Evolutionary conservation across 345 rosid genomes (phyloP).

Genomic region (Lumnitzera littorea): DNA sequence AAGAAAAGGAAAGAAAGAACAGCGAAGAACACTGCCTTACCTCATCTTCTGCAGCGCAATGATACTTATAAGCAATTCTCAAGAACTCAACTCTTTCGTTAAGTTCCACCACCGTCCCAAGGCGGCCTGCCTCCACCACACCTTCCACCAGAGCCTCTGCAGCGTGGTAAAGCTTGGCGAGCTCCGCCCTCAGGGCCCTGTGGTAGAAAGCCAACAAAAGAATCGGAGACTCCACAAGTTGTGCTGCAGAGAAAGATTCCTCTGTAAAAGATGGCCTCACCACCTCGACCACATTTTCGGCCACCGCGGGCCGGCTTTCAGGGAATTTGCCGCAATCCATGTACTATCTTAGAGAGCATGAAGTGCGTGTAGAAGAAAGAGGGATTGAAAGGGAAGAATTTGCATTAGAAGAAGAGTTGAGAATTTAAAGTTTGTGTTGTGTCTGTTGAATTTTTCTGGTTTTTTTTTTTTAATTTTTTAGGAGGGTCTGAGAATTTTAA

Average conservation of each 20-base stretch:
- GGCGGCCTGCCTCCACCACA: slow-evolving; percentile 10
- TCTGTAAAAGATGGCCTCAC: neutral
- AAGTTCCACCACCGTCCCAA: slow-evolving; percentile 28
- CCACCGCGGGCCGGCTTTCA: neutral
- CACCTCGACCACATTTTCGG: neutral
- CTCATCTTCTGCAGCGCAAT: slow-evolving; percentile 71
- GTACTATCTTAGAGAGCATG: slow-evolving; percentile 3
- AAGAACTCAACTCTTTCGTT: slow-evolving; percentile 49
- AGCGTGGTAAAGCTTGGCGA: slow-evolving; percentile 37
- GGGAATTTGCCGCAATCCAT: slow-evolving; percentile 9
- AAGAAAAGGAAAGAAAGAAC: too few relatives aligned
- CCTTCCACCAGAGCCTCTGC: slow-evolving; percentile 31
- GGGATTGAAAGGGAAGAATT: neutral
- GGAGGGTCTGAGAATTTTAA: neutral
- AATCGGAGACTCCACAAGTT: slow-evolving; percentile 51
- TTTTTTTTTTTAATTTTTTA: neutral
- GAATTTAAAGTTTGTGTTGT: neutral
- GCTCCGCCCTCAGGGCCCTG: slow-evolving; percentile 54
- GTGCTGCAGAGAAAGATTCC: slow-evolving; percentile 9
- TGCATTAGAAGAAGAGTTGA: neutral
- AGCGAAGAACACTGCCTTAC: slow-evolving; percentile 20
- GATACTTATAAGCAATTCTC: slow-evolving; percentile 58
- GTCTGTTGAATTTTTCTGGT: neutral
- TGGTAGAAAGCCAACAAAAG: slow-evolving; percentile 59
- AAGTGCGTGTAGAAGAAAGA: neutral